Evolutionary conservation across 2,329 filamentous ascomycete species (phyloP), one percentile per base, ranked within the genome.

Genomic region (Colletotrichum liaoningense): DNA sequence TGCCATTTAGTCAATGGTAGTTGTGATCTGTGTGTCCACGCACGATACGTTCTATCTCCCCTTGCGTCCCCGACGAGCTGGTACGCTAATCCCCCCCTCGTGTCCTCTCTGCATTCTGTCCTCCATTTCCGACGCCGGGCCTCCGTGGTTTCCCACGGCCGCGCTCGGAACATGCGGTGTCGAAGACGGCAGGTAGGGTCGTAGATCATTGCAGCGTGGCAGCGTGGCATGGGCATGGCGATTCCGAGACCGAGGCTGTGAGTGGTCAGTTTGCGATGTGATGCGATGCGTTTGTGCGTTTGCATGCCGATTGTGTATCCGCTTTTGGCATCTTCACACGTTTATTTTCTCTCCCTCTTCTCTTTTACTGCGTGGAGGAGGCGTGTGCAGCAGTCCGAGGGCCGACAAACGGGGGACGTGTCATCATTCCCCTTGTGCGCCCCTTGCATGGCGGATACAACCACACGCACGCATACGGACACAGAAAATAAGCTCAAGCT

Each of bases 171-270:
- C 19, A 16, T 8, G 26, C 38, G 38, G 22, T n/a, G 28, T 16
- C 26, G 16, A 22, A 49, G 16, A 46, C 42, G 19, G 42, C 54
- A 28, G 54, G 54, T 56, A 56, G 16, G 7, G 24, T 14, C 1
- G n/a, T 16, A 56, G 12, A 56, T 16, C 26, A 7, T 5, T 63
- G 14, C 38, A 8, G 16, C 38, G 38, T 42, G 26, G 16, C 38
- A 42, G 60, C 26, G 30, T 56, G 63, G 16, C 8, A 54, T 33
- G 4, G 38, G 5, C n/a, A 19, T 56, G 26, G 52, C 46, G 22
- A 55, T 28, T 64, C 69, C 69, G 69, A 72, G 62, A 58, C 49
- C 64, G 35, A 57, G 26, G 49, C 46, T 11, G 57, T 67, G 26
- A 72, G 35, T 68, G 64, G 56, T 64, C 28, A 30, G 28, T n/a